Base-by-base conservation (phyloP, 495 filamentous ascomycete species). In the Polyplosphaeria fusca region DNA sequence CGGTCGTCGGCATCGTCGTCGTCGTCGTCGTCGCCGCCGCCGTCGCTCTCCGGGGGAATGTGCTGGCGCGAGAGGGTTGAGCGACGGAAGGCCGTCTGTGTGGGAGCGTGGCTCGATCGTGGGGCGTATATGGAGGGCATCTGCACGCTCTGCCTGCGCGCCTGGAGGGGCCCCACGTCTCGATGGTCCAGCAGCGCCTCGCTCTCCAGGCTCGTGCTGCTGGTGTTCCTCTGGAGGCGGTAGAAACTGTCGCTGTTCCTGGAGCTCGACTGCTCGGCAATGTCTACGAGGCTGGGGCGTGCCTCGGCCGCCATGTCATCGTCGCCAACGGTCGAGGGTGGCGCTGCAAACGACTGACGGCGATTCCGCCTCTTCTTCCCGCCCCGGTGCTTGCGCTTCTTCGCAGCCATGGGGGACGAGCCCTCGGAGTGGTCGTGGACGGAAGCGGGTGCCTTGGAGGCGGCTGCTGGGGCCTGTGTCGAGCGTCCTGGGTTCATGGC, bases 301-400 rank as follows among this genome's bases (percentile, higher is more conserved):
- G 57, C 39, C n/a, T 65, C 55, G 22, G 26, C 19, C 4, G 47
- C 43, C 41, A 59, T 66, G 7, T 67, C 66, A 66, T 19, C 67
- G 68, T 45, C 71, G 70, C 22, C 63, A 66, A 24, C 67, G 57
- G 37, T 73, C 68, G 82, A 79, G 0, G 73, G 59, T 0, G 75
- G 68, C 0, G 73, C 69, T 27, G 79, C 79, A 60, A 88, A 88
- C 5, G 83, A 87, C 71, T 85, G 83, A 51, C 79, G 76, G 52
- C 85, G 77, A 43, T 74, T 67, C 48, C 77, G 78, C 70, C 82
- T 82, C 67, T 84, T 84, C 76, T 78, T 85, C 11, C 82, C 74
- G 3, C 68, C 69, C 16, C 76, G 74, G 65, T 77, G 76, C 51
- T 72, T 74, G 55, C 74, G 75, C 60, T 77, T 77, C 64, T 60